phyloP scores from a whole-genome alignment of 2,329 filamentous ascomycete genomes.

The Colletotrichum trifolii region DNA sequence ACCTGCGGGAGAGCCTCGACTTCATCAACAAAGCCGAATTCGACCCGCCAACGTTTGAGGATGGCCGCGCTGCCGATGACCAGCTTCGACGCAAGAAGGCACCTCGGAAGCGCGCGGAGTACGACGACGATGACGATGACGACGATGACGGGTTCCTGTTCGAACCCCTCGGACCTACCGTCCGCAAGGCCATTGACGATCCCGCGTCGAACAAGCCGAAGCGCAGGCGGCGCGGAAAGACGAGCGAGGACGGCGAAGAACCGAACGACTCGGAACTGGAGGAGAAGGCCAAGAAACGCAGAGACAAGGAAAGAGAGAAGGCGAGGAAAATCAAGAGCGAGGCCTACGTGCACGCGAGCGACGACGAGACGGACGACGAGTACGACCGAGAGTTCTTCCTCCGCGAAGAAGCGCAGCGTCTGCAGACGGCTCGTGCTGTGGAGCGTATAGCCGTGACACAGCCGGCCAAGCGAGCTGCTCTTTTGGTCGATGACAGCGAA shows the following conservation, averaged over 20 bases:
- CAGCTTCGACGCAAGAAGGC: conserved; percentile 79
- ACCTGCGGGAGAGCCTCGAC: conserved; percentile 76
- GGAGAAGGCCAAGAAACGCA: conserved; percentile 69
- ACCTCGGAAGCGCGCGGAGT: conserved; percentile 67
- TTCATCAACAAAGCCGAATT: conserved; percentile 83
- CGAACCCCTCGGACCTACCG: conserved; percentile 73
- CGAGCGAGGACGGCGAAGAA: conserved; percentile 55
- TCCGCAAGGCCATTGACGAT: conserved; percentile 62
- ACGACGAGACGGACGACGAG: conserved; percentile 89
- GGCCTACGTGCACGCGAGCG: conserved; percentile 82
- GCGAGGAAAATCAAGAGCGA: conserved; percentile 84
- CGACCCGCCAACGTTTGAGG: conserved; percentile 80
- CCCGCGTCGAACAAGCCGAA: conserved; percentile 45
- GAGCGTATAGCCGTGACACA: conserved; percentile 39
- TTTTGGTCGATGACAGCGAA: conserved; percentile 41
- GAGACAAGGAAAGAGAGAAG: conserved; percentile 80
- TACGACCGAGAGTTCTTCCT: conserved; percentile 79
- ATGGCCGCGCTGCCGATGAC: conserved; percentile 78
- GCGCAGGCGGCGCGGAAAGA: conserved; percentile 59
- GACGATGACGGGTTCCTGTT: conserved; percentile 71
- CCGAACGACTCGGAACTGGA: conserved; percentile 72
- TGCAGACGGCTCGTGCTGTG: conserved; percentile 52
- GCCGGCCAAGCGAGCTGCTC: conserved; percentile 45
- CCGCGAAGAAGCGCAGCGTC: conserved; percentile 68
- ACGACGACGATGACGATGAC: conserved; percentile 70